Evolutionary conservation across 768 basidiomycete genomes (phyloP).

Genomic region (Lactarius deliciosus): DNA sequence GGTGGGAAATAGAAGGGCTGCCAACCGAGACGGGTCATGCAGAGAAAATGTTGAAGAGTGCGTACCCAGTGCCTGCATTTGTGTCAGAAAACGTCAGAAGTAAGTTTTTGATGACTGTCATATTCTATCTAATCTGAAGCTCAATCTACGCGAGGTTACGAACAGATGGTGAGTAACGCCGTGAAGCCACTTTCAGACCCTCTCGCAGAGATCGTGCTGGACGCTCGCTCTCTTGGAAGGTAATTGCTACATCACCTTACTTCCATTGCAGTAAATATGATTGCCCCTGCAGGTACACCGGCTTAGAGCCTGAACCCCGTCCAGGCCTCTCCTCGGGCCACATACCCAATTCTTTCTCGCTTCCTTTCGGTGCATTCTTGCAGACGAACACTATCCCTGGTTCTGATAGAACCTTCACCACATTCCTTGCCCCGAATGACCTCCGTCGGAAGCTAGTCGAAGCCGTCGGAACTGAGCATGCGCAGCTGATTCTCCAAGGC

Average conservation of each 20-base stretch:
- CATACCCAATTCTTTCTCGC: slow-evolving; percentile 81
- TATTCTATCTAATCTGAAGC: slow-evolving; percentile 1
- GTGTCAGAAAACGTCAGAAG: slow-evolving; percentile 38
- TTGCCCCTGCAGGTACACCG: slow-evolving; percentile 58
- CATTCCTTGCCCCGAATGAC: slow-evolving; percentile 55
- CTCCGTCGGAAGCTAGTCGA: slow-evolving; percentile 59
- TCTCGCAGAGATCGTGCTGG: slow-evolving; percentile 70
- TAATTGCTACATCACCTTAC: slow-evolving; percentile 36
- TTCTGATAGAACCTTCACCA: slow-evolving; percentile 39
- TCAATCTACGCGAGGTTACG: slow-evolving; percentile 56
- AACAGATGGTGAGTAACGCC: slow-evolving; percentile 76
- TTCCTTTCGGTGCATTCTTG: slow-evolving; percentile 81
- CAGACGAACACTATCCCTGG: slow-evolving; percentile 38
- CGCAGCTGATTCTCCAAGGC: slow-evolving; percentile 59
- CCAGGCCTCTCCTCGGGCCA: slow-evolving; percentile 87
- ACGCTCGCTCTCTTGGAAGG: slow-evolving; percentile 86
- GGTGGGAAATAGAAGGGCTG: slow-evolving; percentile 70
- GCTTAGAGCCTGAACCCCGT: slow-evolving; percentile 85
- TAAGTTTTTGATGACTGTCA: slow-evolving; percentile 3
- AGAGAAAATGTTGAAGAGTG: slow-evolving; percentile 32
- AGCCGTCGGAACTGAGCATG: slow-evolving; percentile 59
- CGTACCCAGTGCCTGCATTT: slow-evolving; percentile 56
- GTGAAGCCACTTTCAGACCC: slow-evolving; percentile 45
- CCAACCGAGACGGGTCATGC: slow-evolving; percentile 45
- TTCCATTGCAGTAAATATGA: slow-evolving; percentile 18